Evolutionary conservation across 768 basidiomycete species (phyloP).

Genomic region (Amanita exitialis): DNA sequence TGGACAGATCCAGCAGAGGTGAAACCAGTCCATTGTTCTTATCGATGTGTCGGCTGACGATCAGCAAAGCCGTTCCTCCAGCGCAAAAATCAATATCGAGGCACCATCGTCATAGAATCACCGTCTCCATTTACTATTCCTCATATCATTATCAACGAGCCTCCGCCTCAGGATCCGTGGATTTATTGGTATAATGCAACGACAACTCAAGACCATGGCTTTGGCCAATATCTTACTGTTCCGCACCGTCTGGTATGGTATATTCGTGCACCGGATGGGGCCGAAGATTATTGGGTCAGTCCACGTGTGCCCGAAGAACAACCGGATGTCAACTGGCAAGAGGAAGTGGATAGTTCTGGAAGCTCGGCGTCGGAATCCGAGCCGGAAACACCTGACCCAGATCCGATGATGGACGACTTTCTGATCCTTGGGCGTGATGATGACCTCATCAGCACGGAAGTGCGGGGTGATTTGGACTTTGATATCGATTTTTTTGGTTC

Average conservation of each 20-base stretch:
- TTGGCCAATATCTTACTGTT: constrained; percentile 23
- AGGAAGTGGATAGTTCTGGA: background rate
- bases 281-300: background rate
- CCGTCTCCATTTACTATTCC: constrained; percentile 28
- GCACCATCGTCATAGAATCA: constrained; percentile 33
- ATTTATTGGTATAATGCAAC: constrained; percentile 24
- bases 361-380: constrained; percentile 3
- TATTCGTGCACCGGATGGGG: background rate
- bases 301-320: background rate
- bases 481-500: background rate
- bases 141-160: constrained; percentile 33
- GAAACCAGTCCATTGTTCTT: constrained; percentile 7
- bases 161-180: constrained; percentile 30
- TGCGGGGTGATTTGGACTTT: background rate
- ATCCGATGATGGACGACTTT: background rate
- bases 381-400: constrained; percentile 3
- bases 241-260: constrained; percentile 11
- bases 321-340: background rate
- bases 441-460: background rate
- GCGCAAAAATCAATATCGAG: constrained; percentile 14
- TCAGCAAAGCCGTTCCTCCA: constrained; percentile 22
- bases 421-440: background rate
- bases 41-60: background rate
- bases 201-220: constrained; percentile 25
- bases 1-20: constrained; percentile 49